Percentiles rank a stretch among this genome's conserved stretches.
These are phyloP conservation scores for Bremia lactucae DNA, from an alignment of 352 stramenopile genomes.

Conservation along the genomic window DNA sequence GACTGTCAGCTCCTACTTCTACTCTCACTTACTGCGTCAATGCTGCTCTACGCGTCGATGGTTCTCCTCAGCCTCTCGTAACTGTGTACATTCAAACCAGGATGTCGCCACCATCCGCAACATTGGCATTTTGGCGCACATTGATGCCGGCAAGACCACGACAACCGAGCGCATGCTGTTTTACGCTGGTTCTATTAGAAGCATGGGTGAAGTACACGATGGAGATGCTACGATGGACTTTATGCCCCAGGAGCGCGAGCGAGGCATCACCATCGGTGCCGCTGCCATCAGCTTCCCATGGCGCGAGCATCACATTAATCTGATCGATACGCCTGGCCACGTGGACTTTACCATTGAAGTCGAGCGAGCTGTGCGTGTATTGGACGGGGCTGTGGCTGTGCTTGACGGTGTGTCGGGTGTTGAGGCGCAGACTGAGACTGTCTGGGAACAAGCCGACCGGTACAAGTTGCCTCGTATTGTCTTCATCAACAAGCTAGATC, in stretches of 20 bases:
- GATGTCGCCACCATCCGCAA: conserved; percentile 77
- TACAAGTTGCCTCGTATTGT: conserved; percentile 86
- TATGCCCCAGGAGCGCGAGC: conserved; percentile 90
- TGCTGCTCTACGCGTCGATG: conserved; percentile 9
- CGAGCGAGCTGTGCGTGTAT: conserved; percentile 92
- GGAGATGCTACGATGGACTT: conserved; percentile 78
- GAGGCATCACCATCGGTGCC: conserved; percentile 97
- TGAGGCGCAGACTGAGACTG: conserved; percentile 83
- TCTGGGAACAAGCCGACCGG: conserved; percentile 72
- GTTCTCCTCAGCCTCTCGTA: conserved; percentile 6
- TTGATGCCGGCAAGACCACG: conserved; percentile 98
- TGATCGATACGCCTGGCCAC: conserved; percentile 96
- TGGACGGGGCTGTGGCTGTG: conserved; percentile 95
- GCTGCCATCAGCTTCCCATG: conserved; percentile 94
- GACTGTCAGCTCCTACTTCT: neutral
- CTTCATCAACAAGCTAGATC: conserved; percentile 97
- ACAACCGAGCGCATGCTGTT: conserved; percentile 98
- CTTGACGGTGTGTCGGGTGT: conserved; percentile 96
- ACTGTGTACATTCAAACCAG: conserved; percentile 6
- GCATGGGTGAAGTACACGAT: conserved; percentile 71
- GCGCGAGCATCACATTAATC: conserved; percentile 91
- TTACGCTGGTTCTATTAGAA: conserved; percentile 83
- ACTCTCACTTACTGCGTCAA: neutral
- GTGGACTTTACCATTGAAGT: conserved; percentile 99
- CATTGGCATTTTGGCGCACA: conserved; percentile 98